These are phyloP conservation scores for Incumbomyces delicatus DNA, from an alignment of 2,329 filamentous ascomycete species.

Conservation along the genomic window DNA sequence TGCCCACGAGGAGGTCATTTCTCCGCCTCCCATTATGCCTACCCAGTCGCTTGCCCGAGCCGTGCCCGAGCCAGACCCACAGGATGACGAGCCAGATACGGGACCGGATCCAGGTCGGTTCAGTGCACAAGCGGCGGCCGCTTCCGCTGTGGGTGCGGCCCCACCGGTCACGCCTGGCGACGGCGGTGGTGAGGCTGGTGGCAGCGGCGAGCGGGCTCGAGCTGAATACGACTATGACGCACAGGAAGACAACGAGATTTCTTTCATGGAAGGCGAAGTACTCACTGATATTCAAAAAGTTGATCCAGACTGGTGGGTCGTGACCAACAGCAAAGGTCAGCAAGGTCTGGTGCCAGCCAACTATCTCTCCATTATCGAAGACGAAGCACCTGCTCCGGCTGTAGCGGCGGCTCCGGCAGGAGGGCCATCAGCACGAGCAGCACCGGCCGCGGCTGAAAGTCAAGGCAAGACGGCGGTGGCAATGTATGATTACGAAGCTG, in stretches of 20 bases:
- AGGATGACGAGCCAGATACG: slow-evolving; percentile 56
- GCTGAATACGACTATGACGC: slow-evolving; percentile 95
- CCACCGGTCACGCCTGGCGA: slow-evolving; percentile 33
- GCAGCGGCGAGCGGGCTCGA: slow-evolving; percentile 60
- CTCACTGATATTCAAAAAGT: slow-evolving; percentile 94
- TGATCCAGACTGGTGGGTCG: slow-evolving; percentile 98
- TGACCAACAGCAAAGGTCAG: slow-evolving; percentile 65
- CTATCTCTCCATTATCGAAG: slow-evolving; percentile 80
- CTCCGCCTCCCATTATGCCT: slow-evolving; percentile 44
- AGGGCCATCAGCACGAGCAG: slow-evolving; percentile 31
- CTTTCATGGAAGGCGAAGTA: slow-evolving; percentile 76
- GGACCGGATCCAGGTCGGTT: slow-evolving; percentile 52
- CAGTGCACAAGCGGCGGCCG: slow-evolving; percentile 47
- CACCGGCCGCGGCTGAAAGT: slow-evolving; percentile 23
- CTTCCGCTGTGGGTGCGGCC: slow-evolving; percentile 37
- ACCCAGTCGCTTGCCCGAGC: slow-evolving; percentile 50
- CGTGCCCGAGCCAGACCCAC: slow-evolving; percentile 50
- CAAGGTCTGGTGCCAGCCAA: slow-evolving; percentile 87
- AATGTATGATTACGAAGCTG: slow-evolving; percentile 91
- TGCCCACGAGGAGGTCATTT: slow-evolving; percentile 32
- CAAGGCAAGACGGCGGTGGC: slow-evolving; percentile 65
- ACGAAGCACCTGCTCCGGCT: slow-evolving; percentile 27
- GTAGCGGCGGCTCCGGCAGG: slow-evolving; percentile 13
- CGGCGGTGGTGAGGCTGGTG: slow-evolving; percentile 13
- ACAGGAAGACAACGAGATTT: slow-evolving; percentile 93